These are phyloP conservation scores for Rhodofomes roseus DNA, from an alignment of 1,284 basidiomycete species.

Conservation along the genomic window DNA sequence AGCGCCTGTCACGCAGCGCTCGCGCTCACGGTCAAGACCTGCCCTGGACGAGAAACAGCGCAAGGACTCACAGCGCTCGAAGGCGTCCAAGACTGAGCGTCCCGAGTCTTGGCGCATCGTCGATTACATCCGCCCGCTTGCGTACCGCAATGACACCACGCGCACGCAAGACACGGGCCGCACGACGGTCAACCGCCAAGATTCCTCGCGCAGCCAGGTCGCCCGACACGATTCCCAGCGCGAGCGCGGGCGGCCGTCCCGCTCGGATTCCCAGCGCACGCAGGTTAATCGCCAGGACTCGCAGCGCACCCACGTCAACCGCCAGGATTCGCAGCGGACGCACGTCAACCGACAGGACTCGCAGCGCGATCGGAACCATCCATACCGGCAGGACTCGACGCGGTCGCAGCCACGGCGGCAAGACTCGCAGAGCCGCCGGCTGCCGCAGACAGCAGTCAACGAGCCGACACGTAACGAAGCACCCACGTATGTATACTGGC, in stretches of 20 bases:
- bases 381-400: constrained; percentile 2
- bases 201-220: constrained; percentile 7
- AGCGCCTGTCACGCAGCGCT: constrained; percentile 31
- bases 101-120: constrained; percentile 6
- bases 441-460: constrained; percentile 7
- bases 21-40: constrained; percentile 25
- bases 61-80: constrained; percentile 4
- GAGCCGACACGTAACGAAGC: constrained; percentile 28
- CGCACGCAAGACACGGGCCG: constrained; percentile 13
- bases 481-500: constrained; percentile 34
- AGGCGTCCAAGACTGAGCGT: background rate
- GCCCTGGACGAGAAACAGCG: constrained; percentile 5
- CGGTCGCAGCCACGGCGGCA: constrained; percentile 2
- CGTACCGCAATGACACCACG: constrained; percentile 5
- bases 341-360: constrained; percentile 12
- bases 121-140: constrained; percentile 3
- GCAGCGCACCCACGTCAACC: constrained; percentile 5
- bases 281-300: constrained; percentile 10
- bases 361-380: background rate
- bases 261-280: constrained; percentile 2
- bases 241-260: background rate
- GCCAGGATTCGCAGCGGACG: constrained; percentile 11
- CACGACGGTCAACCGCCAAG: constrained; percentile 11
- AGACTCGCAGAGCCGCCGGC: constrained; percentile 7
- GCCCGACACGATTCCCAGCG: constrained; percentile 4